phyloP scores from a whole-genome alignment of 2,329 filamentous ascomycete genomes.

The Fulvia fulva region DNA sequence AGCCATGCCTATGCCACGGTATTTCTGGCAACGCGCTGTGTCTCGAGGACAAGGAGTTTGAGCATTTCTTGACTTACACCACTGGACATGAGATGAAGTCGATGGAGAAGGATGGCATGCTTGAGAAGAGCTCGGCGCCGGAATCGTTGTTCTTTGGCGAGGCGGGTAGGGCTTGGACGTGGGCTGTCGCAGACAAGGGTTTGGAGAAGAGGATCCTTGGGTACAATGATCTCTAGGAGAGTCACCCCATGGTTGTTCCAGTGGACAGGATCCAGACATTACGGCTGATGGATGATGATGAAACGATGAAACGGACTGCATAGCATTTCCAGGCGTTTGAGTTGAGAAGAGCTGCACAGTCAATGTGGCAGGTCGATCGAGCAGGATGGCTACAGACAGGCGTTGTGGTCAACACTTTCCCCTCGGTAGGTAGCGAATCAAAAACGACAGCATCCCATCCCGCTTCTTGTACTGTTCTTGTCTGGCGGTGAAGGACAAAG shows the following conservation, averaged over 20 bases:
- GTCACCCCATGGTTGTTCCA: neutral
- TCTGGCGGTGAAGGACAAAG: neutral
- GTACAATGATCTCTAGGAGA: constrained; percentile 46
- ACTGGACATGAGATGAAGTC: constrained; percentile 54
- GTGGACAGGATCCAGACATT: neutral
- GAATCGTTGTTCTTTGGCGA: constrained; percentile 47
- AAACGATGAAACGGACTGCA: constrained; percentile 1
- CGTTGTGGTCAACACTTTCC: neutral
- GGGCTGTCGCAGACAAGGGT: constrained; percentile 42
- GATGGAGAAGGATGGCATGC: constrained; percentile 50
- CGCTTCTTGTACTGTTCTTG: neutral
- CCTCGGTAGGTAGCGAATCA: neutral
- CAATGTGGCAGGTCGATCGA: neutral
- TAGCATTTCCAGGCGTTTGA: neutral
- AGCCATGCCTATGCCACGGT: constrained; percentile 62
- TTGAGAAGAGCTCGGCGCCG: constrained; percentile 50
- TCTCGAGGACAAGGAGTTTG: constrained; percentile 46
- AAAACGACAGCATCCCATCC: neutral
- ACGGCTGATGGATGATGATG: neutral
- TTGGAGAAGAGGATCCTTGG: constrained; percentile 46
- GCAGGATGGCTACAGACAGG: neutral
- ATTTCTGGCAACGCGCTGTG: constrained; percentile 62
- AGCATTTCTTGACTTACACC: constrained; percentile 58
- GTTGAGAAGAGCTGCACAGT: neutral
- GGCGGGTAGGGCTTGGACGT: constrained; percentile 42